phyloP scores from a whole-genome alignment of 1,139 yeast genomes.

The Taphrina communis region DNA sequence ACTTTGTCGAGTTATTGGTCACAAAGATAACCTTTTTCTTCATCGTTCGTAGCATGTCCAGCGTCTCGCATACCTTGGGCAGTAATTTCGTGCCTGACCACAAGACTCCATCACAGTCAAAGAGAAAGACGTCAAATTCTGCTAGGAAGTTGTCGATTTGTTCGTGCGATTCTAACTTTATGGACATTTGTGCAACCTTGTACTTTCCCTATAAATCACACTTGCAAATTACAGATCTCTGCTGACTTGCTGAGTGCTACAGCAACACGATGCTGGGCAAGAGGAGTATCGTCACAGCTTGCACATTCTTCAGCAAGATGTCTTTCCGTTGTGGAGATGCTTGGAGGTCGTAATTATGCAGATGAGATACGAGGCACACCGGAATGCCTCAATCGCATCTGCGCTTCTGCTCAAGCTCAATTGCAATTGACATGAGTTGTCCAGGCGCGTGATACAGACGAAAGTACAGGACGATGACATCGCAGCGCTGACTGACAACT shows the following conservation, averaged over 20 bases:
- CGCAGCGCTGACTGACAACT: background rate
- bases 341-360: background rate
- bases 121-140: constrained; percentile 77
- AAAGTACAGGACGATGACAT: background rate
- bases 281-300: too few species aligned
- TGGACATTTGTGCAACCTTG: background rate
- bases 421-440: background rate
- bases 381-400: background rate
- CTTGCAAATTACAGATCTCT: too few species aligned
- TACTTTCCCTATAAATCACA: background rate
- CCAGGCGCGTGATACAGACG: background rate
- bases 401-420: background rate
- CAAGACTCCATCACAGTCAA: constrained; percentile 90
- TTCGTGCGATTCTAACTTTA: constrained; percentile 26
- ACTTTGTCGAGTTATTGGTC: constrained; percentile 92
- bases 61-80: constrained; percentile 73
- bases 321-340: constrained; percentile 6
- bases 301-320: background rate
- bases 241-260: too few species aligned
- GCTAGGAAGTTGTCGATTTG: constrained; percentile 55
- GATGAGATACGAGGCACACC: constrained; percentile 15
- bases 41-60: constrained; percentile 59
- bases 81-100: constrained; percentile 82
- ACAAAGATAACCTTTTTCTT: constrained; percentile 82
- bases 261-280: too few species aligned